These are phyloP conservation scores for Tagetes patula DNA, from an alignment of 129 eudicot genomes.

Conservation along the genomic window DNA sequence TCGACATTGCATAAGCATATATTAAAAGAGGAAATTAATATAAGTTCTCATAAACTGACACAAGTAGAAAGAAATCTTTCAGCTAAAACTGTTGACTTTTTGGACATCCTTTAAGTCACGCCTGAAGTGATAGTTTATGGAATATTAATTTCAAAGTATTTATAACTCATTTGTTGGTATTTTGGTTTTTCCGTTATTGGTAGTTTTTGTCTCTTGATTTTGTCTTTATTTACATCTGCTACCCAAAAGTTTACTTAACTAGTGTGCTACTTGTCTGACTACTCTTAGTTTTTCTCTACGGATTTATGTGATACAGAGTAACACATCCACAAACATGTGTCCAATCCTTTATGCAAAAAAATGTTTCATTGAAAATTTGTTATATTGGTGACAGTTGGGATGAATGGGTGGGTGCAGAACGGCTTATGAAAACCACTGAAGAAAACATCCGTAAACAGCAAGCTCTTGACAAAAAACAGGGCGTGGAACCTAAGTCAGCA, in stretches of 20 bases:
- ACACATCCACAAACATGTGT: not conserved
- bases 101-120: not conserved
- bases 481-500: conserved; percentile 57
- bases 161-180: not conserved
- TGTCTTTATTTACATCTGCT: not conserved
- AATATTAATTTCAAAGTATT: conserved; percentile 3
- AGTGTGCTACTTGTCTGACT: not conserved
- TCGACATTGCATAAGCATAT: conserved; percentile 6
- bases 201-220: not conserved
- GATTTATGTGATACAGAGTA: conserved; percentile 4
- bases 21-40: not conserved
- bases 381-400: conserved; percentile 81
- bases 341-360: not conserved
- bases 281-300: not conserved
- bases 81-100: not conserved
- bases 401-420: conserved; percentile 86
- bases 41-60: not conserved
- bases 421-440: conserved; percentile 65
- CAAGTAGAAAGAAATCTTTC: conserved; percentile 1
- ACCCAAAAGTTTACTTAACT: not conserved
- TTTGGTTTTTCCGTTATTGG: not conserved
- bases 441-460: conserved; percentile 66
- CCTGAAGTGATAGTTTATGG: not conserved
- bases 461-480: conserved; percentile 67
- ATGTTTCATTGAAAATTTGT: conserved; percentile 14